Base-by-base conservation (phyloP, 2,329 filamentous ascomycete species). In the Phyllosticta capitalensis region DNA sequence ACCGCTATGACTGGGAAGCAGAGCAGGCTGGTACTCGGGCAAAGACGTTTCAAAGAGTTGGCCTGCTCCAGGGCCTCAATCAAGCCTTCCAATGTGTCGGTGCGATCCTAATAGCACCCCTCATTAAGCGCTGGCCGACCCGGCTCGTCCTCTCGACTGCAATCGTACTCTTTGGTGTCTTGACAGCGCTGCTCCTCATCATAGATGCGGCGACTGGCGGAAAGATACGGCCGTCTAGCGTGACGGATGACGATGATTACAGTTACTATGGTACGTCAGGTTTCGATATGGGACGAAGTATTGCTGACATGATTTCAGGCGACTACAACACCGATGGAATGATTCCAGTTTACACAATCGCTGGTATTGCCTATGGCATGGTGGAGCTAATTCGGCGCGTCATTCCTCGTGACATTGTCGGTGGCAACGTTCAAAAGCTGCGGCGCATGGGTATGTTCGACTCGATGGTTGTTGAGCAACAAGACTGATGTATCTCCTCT, bases 51-150 rank as follows among this genome's bases (percentile, higher is more conserved):
- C 74, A 77, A 63, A 72, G 75, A 21, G 70, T 80, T 24, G 78
- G 77, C 24, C 67, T 80, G 9, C 70, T 79, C 50, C 75, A 74
- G 3, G 78, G 77, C 1, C 69, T 80, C 19, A 80, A 80, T 62
- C 77, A 80, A 65, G 78, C 78, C 9, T 79, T 75, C 58, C 77
- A 80, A 63, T 80, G 78, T 61, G 68, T 81, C 20, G 78, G 78
- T 3, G 76, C 76, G 30, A 79, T 80, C 54, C 66, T 80, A 17
- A 80, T 80, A 59, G 78, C 77, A 0, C 78, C 78, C 5, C 67
- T 81, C 52, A 77, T 80, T 65, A 77, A 78, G 64, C 68, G 76
- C 58, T 80, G 73, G 62, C 74, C 75, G 7, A 79, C 77, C 9
- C 76, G 76, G 62, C 72, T 76, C 22, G 77, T 80, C 9, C 69